Percentiles rank a stretch among this genome's conserved stretches.
Evolutionary conservation across 495 filamentous ascomycete species (phyloP).

Genomic region (Trichoderma gamsii): DNA sequence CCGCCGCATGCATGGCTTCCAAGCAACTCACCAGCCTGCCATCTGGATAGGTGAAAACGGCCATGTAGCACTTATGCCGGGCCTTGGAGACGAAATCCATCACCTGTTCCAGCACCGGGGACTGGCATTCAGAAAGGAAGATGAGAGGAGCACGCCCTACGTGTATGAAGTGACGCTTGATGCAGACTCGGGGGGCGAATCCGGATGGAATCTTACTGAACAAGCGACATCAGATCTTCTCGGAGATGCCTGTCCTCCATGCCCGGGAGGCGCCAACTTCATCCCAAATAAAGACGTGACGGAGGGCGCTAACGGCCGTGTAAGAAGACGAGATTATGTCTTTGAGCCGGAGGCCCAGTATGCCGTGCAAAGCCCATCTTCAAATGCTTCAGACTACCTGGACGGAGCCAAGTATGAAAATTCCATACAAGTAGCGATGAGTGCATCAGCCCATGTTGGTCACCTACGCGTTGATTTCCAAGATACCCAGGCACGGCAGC

Average conservation of each 20-base stretch:
- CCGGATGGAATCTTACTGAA: slow-evolving; percentile 26
- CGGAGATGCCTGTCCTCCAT: slow-evolving; percentile 10
- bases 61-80: slow-evolving; percentile 24
- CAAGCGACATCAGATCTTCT: slow-evolving; percentile 17
- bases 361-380: background rate
- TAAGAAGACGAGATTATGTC: slow-evolving; percentile 19
- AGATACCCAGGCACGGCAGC: slow-evolving; percentile 15
- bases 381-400: background rate
- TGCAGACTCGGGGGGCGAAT: slow-evolving; percentile 26
- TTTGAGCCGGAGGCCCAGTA: background rate
- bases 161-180: slow-evolving; percentile 28
- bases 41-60: slow-evolving; percentile 33
- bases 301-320: slow-evolving; percentile 23
- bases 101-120: slow-evolving; percentile 27
- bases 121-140: slow-evolving; percentile 28
- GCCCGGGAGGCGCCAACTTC: slow-evolving; percentile 25
- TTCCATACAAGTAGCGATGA: slow-evolving; percentile 26
- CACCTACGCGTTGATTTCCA: slow-evolving; percentile 26
- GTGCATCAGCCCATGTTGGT: slow-evolving; percentile 25
- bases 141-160: slow-evolving; percentile 28
- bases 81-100: slow-evolving; percentile 19
- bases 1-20: slow-evolving; percentile 27
- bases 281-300: slow-evolving; percentile 21
- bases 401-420: slow-evolving; percentile 14
- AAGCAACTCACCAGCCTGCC: slow-evolving; percentile 31